Evolutionary conservation across 306 rosid species (phyloP), one percentile per base, ranked within the genome.

Genomic region (Glycine tomentella): DNA sequence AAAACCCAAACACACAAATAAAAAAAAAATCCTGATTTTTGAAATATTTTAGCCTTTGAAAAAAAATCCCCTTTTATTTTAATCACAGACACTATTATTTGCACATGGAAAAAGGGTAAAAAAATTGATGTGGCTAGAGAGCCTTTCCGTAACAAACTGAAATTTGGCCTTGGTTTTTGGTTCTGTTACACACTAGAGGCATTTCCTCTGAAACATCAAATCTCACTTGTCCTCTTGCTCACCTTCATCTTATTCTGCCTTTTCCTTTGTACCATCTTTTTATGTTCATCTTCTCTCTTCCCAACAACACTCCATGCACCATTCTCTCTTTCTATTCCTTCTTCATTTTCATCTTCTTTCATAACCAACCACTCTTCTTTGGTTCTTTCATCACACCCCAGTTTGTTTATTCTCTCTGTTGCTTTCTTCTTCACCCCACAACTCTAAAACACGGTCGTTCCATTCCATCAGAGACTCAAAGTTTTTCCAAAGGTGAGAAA

Each of bases 401-500:
- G 72, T 38, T 64, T 11, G 36, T 68, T 55, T 58, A 45, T 16
- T 49, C 13, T 13, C 16, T 34, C 10, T 15, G 69, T 33, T 63
- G 0, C 46, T 33, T 2, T 33, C 38, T 13, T 8, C 6, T 36
- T 40, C 38, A 7, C 70, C 15, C 49, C 12, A 12, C 46, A n/a
- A 42, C 7, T 9, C 34, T 42, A 4, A 8, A 42, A 44, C 73
- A 44, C 17, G 4, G 0, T 70, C 2, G 31, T 25, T 25, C 31
- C 67, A 7, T 65, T 64, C 50, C 49, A 5, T 52, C 82, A 55
- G 5, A 64, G 38, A 31, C 63, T 69, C 65, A 65, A 62, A 46
- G 31, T 15, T 51, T 72, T 59, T 66, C 34, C 8, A 8, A 0
- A 81, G 83, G 88, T 81, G 44, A 83, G 40, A 72, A 51, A 10